Base-by-base conservation (phyloP, 2,329 filamentous ascomycete genomes). In the Aspergillus sclerotialis region DNA sequence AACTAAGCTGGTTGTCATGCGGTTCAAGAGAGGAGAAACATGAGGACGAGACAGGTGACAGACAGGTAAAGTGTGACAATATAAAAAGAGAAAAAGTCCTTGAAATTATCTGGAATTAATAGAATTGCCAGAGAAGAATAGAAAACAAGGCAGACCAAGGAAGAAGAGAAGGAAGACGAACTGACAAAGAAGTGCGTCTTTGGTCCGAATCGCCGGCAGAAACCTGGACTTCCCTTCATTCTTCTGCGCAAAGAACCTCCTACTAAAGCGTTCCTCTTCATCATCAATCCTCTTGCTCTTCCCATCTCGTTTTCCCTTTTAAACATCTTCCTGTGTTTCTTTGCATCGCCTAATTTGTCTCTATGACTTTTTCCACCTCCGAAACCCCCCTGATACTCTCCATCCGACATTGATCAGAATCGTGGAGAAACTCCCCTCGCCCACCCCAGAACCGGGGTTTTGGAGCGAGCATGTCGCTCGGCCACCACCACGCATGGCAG, bases 401-500 rank as follows among this genome's bases (percentile, higher is more conserved):
- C 46, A 42, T 43, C 50, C 49, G 53, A 46, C 49, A 48, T 45
- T 58, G 50, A 54, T 54, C 45, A 46, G 42, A 60, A 63, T 58
- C 58, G 63, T 63, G 62, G 64, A 66, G 61, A 53, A 61, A 55
- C 56, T 58, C 55, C 52, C 56, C 60, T 61, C 58, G 53, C 58
- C 59, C 60, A 54, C 60, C 61, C 61, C 56, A 63, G 53, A 58
- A 56, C 53, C 56, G 63, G 63, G 63, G 63, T 60, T 59, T 64
- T 56, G 55, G 60, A 59, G 61, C 60, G 63, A 64, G 65, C 61
- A 82, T 82, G 78, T 79, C 79, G 61, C 68, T 79, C 66, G 67
- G 72, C 64, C 79, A 80, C 65, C 73, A 77, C 66, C 76, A 80
- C 68, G 67, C 73, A 70, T 84, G 81, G 80, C 72, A 72, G 44